Conservation (phyloP, 2,329 filamentous ascomycete genomes). For the Xylaria arbuscula region DNA sequence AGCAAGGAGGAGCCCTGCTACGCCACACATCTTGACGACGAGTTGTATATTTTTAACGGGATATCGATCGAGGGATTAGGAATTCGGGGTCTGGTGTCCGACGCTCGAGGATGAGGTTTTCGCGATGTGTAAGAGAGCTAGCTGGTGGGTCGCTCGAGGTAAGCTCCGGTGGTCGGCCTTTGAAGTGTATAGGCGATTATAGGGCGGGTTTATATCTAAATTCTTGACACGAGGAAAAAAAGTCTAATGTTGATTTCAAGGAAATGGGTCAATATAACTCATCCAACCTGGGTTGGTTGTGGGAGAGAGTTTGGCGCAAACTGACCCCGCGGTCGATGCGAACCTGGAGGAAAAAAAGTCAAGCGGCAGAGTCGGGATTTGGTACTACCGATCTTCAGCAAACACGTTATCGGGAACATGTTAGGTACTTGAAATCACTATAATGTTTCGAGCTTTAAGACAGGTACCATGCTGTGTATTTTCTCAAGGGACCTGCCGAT, state of each 20-base stretch:
- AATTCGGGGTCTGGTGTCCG: not conserved
- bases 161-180: slow-evolving; percentile 31
- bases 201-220: not conserved
- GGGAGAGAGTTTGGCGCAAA: slow-evolving; percentile 18
- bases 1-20: slow-evolving; percentile 38
- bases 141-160: slow-evolving; percentile 9
- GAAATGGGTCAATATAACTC: not conserved
- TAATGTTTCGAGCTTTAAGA: not conserved
- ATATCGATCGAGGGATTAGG: slow-evolving; percentile 1
- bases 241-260: not conserved
- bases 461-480: not conserved
- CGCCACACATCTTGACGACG: slow-evolving; percentile 36
- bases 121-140: slow-evolving; percentile 4
- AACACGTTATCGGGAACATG: not conserved
- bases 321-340: slow-evolving; percentile 18
- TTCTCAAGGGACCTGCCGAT: not conserved
- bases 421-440: not conserved
- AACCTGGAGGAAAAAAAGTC: not conserved
- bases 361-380: not conserved
- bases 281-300: not conserved
- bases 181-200: not conserved
- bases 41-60: not conserved
- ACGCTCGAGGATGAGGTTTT: not conserved
- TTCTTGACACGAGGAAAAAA: not conserved
- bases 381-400: not conserved